Percentiles rank a stretch among this genome's conserved stretches.
These are phyloP conservation scores for Cocos nucifera DNA, from an alignment of 176 grass and related monocot genomes.

Conservation along the genomic window DNA sequence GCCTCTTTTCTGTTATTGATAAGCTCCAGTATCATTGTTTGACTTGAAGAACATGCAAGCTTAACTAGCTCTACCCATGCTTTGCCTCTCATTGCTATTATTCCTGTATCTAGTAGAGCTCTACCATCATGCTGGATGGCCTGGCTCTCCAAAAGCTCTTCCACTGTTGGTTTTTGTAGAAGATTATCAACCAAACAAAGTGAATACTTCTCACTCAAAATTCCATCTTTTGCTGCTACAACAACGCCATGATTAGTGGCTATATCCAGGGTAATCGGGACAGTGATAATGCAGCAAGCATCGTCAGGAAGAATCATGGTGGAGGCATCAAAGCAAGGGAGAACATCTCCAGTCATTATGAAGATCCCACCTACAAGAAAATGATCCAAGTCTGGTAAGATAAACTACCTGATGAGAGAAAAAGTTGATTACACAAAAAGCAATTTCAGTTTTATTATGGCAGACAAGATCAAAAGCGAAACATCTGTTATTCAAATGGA, in stretches of 20 bases:
- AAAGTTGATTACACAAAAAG: too few species aligned
- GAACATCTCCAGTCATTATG: slow-evolving; percentile 98
- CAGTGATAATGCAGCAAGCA: slow-evolving; percentile 64
- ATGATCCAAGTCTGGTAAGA: slow-evolving; percentile 4
- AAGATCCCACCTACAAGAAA: slow-evolving; percentile 66
- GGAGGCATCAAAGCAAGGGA: slow-evolving; percentile 80
- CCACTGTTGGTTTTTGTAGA: slow-evolving; percentile 72
- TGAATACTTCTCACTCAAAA: slow-evolving; percentile 28
- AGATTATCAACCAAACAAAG: slow-evolving; percentile 65
- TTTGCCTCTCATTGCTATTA: slow-evolving; percentile 75
- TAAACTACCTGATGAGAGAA: slow-evolving; percentile 12
- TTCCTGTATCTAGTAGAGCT: slow-evolving; percentile 80
- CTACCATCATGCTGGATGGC: slow-evolving; percentile 69
- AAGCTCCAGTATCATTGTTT: slow-evolving; percentile 48
- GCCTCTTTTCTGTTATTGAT: slow-evolving; percentile 67
- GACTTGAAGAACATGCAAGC: slow-evolving; percentile 51
- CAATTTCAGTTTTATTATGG: too few species aligned
- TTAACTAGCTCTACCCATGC: slow-evolving; percentile 70
- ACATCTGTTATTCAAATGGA: too few species aligned
- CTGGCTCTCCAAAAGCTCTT: slow-evolving; percentile 43
- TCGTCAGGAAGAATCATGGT: slow-evolving; percentile 62
- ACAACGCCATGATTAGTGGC: slow-evolving; percentile 88
- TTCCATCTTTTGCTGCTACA: slow-evolving; percentile 47
- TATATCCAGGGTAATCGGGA: slow-evolving; percentile 64
- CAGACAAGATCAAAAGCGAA: too few species aligned